A percentile compares a stretch with the other conserved stretches of the same genome.
These are phyloP conservation scores for Escovopsis sp. DNA, from an alignment of 2,329 filamentous ascomycete genomes.

Conservation along the genomic window DNA sequence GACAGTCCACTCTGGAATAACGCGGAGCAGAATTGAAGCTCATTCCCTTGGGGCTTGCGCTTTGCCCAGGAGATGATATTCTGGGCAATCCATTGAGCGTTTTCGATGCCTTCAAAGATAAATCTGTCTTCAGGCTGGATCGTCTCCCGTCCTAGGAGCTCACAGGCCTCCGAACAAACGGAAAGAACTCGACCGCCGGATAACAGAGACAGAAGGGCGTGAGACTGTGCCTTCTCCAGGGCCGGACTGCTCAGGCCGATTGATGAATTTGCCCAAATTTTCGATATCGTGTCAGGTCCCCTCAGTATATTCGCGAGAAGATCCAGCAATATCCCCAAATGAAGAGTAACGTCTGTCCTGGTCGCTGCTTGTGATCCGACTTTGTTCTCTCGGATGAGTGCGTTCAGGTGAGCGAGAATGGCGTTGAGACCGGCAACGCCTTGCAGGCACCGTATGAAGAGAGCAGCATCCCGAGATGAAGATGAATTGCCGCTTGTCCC, in stretches of 20 bases:
- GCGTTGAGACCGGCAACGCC: constrained; percentile 68
- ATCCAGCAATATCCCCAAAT: constrained; percentile 29
- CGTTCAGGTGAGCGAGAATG: constrained; percentile 53
- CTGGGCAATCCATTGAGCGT: constrained; percentile 55
- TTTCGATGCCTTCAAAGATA: constrained; percentile 49
- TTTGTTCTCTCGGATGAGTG: constrained; percentile 39
- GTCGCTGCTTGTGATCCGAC: constrained; percentile 21
- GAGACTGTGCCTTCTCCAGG: constrained; percentile 18
- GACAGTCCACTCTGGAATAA: constrained; percentile 46
- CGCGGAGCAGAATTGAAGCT: constrained; percentile 28
- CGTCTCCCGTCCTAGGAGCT: constrained; percentile 25
- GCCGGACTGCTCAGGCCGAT: constrained; percentile 9
- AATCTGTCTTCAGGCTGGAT: constrained; percentile 27
- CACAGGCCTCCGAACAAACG: constrained; percentile 39
- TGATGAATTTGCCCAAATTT: constrained; percentile 24
- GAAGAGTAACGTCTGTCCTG: constrained; percentile 27
- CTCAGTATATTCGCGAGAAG: constrained; percentile 28
- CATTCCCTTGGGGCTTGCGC: constrained; percentile 15
- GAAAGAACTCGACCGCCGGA: constrained; percentile 36
- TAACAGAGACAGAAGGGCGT: constrained; percentile 28
- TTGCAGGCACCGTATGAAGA: constrained; percentile 50
- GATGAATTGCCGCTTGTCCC: constrained; percentile 1
- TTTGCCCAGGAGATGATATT: constrained; percentile 39
- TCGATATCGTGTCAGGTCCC: constrained; percentile 20
- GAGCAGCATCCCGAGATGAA: constrained; percentile 23